Evolutionary conservation across 108 stramenopile species (phyloP).

Genomic region (Epithemia pelagica): DNA sequence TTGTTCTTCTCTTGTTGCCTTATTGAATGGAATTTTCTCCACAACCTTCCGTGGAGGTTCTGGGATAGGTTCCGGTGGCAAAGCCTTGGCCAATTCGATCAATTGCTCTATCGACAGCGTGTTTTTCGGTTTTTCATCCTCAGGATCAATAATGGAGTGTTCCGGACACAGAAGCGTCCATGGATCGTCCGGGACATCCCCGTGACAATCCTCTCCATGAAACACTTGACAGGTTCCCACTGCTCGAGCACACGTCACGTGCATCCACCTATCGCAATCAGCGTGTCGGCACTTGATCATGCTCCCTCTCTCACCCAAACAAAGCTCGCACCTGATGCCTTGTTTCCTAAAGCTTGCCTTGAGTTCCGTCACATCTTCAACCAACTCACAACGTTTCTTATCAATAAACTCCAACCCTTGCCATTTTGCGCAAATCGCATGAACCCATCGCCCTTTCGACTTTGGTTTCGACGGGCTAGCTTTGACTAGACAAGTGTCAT

Average conservation of each 20-base stretch:
- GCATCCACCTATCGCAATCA: conserved; percentile 63
- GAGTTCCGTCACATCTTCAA: conserved; percentile 64
- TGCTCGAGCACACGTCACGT: conserved; percentile 77
- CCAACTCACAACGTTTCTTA: conserved; percentile 20
- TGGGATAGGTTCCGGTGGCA: conserved; percentile 61
- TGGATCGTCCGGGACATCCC: conserved; percentile 39
- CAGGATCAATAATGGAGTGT: conserved; percentile 37
- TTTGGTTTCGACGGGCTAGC: background rate
- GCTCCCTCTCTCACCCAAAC: conserved; percentile 61
- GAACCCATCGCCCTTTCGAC: background rate
- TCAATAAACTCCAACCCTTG: conserved; percentile 67
- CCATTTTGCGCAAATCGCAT: conserved; percentile 78
- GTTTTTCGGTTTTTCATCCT: conserved; percentile 26
- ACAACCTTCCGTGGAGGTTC: conserved; percentile 23
- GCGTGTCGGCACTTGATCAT: conserved; percentile 52
- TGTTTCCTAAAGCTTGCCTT: conserved; percentile 38
- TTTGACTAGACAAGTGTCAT: background rate
- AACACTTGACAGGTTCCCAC: conserved; percentile 68
- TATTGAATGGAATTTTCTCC: conserved; percentile 55
- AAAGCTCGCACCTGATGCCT: conserved; percentile 48
- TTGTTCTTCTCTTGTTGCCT: conserved; percentile 51
- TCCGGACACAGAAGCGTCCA: conserved; percentile 76
- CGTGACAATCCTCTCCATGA: conserved; percentile 78
- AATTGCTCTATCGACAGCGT: conserved; percentile 44
- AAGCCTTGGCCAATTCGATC: conserved; percentile 47